These are phyloP conservation scores for Corylus avellana DNA, from an alignment of 306 rosid genomes.

Conservation along the genomic window DNA sequence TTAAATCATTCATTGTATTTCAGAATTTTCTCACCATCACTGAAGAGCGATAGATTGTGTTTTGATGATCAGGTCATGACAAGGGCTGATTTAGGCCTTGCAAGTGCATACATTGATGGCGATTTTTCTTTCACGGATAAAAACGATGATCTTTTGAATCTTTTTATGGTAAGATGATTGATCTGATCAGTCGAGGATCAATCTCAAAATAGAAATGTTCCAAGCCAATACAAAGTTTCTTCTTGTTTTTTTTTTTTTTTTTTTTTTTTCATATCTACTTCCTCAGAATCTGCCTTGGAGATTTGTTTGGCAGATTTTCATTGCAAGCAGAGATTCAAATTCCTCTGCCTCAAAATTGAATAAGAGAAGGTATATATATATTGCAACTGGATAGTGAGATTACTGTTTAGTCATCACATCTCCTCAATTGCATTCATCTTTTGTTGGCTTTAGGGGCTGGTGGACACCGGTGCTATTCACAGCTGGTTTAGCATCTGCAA, in stretches of 20 bases:
- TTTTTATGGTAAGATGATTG: constrained; percentile 51
- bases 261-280: no score
- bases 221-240: neutral
- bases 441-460: constrained; percentile 69
- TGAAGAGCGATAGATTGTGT: constrained; percentile 4
- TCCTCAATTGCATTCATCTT: neutral
- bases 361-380: constrained; percentile 50
- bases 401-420: neutral
- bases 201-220: neutral
- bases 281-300: neutral
- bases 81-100: constrained; percentile 91
- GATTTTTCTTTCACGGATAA: constrained; percentile 76
- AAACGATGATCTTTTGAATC: constrained; percentile 66
- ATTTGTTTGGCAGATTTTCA: constrained; percentile 61
- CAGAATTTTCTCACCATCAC: neutral
- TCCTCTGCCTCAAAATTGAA: constrained; percentile 45
- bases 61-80: constrained; percentile 64
- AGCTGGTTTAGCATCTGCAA: constrained; percentile 73
- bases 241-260: no score
- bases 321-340: constrained; percentile 74
- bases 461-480: constrained; percentile 87
- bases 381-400: constrained; percentile 1
- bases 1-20: no score
- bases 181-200: neutral
- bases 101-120: constrained; percentile 77